phyloP scores from a whole-genome alignment of 176 grass and related monocot species.

The Oryza glumipatula region DNA sequence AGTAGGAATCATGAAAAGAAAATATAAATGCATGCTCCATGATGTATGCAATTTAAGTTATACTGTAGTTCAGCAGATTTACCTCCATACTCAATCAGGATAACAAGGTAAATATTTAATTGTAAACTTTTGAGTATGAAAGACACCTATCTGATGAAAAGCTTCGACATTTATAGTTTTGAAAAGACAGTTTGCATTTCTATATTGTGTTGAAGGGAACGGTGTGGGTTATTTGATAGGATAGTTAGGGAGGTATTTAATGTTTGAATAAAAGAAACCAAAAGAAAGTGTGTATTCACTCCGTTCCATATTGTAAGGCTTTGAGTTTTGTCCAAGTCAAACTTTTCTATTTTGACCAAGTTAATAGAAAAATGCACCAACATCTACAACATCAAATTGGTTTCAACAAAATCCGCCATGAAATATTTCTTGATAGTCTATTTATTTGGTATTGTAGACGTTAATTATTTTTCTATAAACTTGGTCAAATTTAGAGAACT shows the following conservation, averaged over 20 bases:
- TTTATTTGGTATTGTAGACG: no score
- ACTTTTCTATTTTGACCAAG: no score
- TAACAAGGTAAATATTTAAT: background rate
- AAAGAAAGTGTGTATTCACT: background rate
- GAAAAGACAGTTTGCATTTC: background rate
- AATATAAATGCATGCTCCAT: constrained; percentile 2
- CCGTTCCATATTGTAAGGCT: no score
- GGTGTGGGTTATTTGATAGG: background rate
- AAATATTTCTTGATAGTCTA: no score
- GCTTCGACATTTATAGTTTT: constrained; percentile 4
- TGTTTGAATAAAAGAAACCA: constrained; percentile 2
- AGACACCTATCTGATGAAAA: background rate
- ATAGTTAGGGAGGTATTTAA: background rate
- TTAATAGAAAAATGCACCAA: no score
- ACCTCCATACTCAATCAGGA: background rate
- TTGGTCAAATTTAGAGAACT: no score
- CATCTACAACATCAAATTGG: no score
- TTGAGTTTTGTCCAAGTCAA: no score
- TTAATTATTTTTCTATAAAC: no score
- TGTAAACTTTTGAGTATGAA: background rate
- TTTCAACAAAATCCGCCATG: no score
- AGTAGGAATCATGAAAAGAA: constrained; percentile 30
- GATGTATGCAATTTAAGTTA: background rate
- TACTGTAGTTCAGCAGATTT: constrained; percentile 22
- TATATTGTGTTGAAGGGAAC: background rate